These are phyloP conservation scores for Coccinonectria pachysandricola DNA, from an alignment of 2,329 filamentous ascomycete species.

Conservation along the genomic window DNA sequence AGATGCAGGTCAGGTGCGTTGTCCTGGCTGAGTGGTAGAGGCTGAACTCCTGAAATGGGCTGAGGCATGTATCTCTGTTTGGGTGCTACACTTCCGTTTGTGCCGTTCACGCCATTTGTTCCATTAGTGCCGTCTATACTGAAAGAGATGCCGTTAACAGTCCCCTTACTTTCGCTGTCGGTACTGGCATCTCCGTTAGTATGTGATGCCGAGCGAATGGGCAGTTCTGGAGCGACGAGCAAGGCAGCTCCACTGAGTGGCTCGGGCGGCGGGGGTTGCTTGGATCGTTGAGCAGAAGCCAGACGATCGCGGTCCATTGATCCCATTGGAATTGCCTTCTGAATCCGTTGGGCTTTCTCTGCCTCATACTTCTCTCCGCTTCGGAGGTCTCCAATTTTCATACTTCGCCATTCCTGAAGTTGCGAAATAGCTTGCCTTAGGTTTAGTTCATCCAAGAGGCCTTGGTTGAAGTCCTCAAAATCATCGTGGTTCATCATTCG, in stretches of 20 bases:
- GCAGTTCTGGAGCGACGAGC: slow-evolving; percentile 69
- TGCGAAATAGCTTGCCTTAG: slow-evolving; percentile 81
- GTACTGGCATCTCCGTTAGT: slow-evolving; percentile 30
- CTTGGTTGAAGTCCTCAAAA: slow-evolving; percentile 76
- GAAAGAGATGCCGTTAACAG: slow-evolving; percentile 48
- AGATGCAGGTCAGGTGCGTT: slow-evolving; percentile 76
- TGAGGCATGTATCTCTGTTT: slow-evolving; percentile 44
- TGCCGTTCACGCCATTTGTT: slow-evolving; percentile 31
- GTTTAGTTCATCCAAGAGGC: slow-evolving; percentile 83
- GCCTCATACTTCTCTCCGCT: slow-evolving; percentile 86
- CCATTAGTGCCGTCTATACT: slow-evolving; percentile 41
- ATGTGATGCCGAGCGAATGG: slow-evolving; percentile 41
- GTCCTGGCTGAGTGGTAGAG: slow-evolving; percentile 62
- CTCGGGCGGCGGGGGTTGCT: slow-evolving; percentile 57
- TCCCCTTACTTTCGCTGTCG: slow-evolving; percentile 41
- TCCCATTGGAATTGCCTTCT: slow-evolving; percentile 60
- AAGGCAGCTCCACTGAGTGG: slow-evolving; percentile 65
- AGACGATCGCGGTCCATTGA: slow-evolving; percentile 75
- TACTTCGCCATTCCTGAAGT: slow-evolving; percentile 84
- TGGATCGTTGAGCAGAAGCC: slow-evolving; percentile 59
- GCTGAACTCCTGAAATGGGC: slow-evolving; percentile 49
- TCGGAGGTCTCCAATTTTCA: slow-evolving; percentile 74
- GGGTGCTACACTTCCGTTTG: slow-evolving; percentile 24
- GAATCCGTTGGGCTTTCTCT: slow-evolving; percentile 70
- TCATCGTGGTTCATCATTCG: slow-evolving; percentile 93